Evolutionary conservation across 164 flowering plant genomes (phyloP), one percentile per base, ranked within the genome.

Genomic region (Nymphaea thermarum): DNA sequence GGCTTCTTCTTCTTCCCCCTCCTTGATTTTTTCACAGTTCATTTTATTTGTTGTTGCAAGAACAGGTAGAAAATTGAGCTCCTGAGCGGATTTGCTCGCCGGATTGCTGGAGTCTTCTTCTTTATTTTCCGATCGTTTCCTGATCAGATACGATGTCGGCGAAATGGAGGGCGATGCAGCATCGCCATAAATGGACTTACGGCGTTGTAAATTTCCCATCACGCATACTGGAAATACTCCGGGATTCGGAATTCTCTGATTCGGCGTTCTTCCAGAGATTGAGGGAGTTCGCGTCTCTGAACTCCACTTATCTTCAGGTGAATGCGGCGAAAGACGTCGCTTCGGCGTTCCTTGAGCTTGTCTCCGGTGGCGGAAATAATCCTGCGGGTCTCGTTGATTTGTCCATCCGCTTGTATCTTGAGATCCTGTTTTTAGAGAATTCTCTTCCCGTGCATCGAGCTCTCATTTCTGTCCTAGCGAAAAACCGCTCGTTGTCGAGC

Each of bases 91-190:
- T 25, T 25, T 25, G 36, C 36, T 25, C 36, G 36, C 36, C 36
- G 36, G 36, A 25, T 25, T 25, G 36, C 36, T 25, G 36, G 36
- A 25, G 36, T 25, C 1, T 25, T 25, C 36, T 25, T 25, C 36
- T 25, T 25, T 25, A 0, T 25, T 25, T 25, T 25, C 36, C 1
- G 36, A 25, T 25, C 36, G 36, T 25, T 25, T 25, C 36, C 36
- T 25, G 36, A 25, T 25, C 1, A 25, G 36, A 25, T 25, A 1
- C 53, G 53, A 91, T 91, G 99, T 94, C 98, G 3, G 89, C 96
- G 0, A 94, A 95, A 75, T 95, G 99, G 99, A 79, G 98, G 16
- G 97, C 97, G 11, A 41, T 95, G 71, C 99, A 95, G 79, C 96
- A 90, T 66, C 90, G 93, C 42, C 99, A 95, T 70, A 89, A 87